These are phyloP conservation scores for Pleurostoma richardsiae DNA, from an alignment of 2,329 filamentous ascomycete species.

Conservation along the genomic window DNA sequence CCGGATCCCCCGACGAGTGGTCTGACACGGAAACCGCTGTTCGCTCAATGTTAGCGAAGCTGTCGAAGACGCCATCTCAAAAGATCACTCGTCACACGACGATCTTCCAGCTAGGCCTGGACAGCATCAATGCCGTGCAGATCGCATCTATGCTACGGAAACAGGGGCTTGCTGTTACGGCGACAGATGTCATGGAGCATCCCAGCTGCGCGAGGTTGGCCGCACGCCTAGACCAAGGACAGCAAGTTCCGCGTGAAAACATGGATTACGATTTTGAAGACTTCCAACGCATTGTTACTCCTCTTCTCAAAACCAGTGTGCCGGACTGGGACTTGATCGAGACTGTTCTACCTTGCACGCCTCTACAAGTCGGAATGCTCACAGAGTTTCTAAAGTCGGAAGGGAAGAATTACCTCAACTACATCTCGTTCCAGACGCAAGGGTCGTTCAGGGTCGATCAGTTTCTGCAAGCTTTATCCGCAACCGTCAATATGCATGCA, in stretches of 20 bases:
- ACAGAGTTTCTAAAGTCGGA: constrained; percentile 65
- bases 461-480: background rate
- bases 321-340: constrained; percentile 35
- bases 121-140: constrained; percentile 84
- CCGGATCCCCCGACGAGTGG: constrained; percentile 31
- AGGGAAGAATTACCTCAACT: constrained; percentile 72
- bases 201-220: constrained; percentile 39
- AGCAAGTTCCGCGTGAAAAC: background rate
- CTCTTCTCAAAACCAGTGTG: constrained; percentile 18
- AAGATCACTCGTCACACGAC: constrained; percentile 58
- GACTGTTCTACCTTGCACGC: constrained; percentile 69
- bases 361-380: constrained; percentile 75
- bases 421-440: constrained; percentile 35
- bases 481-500: constrained; percentile 44
- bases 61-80: constrained; percentile 46
- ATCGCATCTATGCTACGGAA: constrained; percentile 64
- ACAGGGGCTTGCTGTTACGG: constrained; percentile 52
- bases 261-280: constrained; percentile 30
- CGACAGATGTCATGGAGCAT: constrained; percentile 69
- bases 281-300: constrained; percentile 28
- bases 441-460: constrained; percentile 40
- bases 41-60: constrained; percentile 48
- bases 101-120: constrained; percentile 83
- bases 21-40: constrained; percentile 45
- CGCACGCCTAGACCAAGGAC: background rate